Evolutionary conservation across 2,329 filamentous ascomycete species (phyloP), one percentile per base, ranked within the genome.

Genomic region (Paecilomyces sp.): DNA sequence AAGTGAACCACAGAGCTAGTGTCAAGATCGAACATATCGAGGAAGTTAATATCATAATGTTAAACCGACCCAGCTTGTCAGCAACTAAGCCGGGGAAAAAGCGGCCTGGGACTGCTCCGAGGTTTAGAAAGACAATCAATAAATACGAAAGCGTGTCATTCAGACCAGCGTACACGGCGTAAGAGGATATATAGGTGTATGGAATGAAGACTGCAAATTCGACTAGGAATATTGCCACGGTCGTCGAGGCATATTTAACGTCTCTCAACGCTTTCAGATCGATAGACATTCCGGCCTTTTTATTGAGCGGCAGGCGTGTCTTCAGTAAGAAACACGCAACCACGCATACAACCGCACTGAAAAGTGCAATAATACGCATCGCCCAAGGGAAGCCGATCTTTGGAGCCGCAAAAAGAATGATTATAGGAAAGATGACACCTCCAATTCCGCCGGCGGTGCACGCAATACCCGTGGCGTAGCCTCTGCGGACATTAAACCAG

Each of bases 201-300:
- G 73, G 74, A 15, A 75, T 69, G 53, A 75, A 74, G 12, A 74
- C 68, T 0, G 69, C 73, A 57, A 72, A 71, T 58, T 74, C 72
- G 15, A 73, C 68, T 6, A 74, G 65, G 56, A 73, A 74, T 3
- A 74, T 62, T 0, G 70, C 71, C 2, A 66, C 30, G 0, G 68
- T 73, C 0, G 70, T 74, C 0, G 61, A 57, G 0, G 66, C 67
- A 8, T 47, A 47, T 9, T 61, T 61, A 15, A 60, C 22, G 41
- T 73, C 70, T 3, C 24, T 57, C 0, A 73, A 57, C 1, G 68
- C 63, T 6, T 54, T 62, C n/a, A 73, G 41, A 30, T 63, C 60
- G 18, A 67, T 52, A 0, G 61, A 58, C 12, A 60, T 59, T 12
- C 61, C 61, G 3, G 61, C 63, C 11, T 60, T 61, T 15, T 55